phyloP scores from a whole-genome alignment of 139 green algal species.

The Chlamydomonas incerta region DNA sequence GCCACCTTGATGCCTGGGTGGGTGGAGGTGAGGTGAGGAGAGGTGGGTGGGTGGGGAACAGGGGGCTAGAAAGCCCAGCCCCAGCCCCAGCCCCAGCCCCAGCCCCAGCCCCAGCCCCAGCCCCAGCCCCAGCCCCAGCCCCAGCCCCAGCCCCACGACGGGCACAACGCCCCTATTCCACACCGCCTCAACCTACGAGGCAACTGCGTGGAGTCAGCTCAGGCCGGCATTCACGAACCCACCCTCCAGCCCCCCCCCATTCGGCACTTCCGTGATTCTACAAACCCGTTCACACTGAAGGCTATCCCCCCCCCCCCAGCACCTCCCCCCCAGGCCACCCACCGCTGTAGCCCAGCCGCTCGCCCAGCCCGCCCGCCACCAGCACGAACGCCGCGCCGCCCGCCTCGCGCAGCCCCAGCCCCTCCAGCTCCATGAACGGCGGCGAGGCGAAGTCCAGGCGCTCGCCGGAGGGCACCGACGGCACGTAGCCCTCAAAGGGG shows the following conservation, averaged over 20 bases:
- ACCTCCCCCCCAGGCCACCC: neutral
- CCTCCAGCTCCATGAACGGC: constrained; percentile 78
- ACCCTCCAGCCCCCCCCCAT: too few relatives aligned
- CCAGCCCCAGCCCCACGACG: too few relatives aligned
- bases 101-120: too few relatives aligned
- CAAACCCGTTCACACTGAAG: too few relatives aligned
- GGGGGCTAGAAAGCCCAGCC: too few relatives aligned
- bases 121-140: too few relatives aligned
- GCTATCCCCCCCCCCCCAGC: neutral
- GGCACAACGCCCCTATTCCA: too few relatives aligned
- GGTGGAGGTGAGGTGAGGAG: neutral
- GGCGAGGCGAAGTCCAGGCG: constrained; percentile 81
- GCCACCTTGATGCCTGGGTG: constrained; percentile 70
- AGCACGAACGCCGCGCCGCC: constrained; percentile 92
- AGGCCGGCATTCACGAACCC: too few relatives aligned
- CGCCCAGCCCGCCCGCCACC: constrained; percentile 96
- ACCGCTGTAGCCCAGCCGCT: constrained; percentile 93
- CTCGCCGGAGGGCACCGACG: constrained; percentile 87
- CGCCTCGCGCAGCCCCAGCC: constrained; percentile 62
- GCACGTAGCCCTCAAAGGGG: constrained; percentile 93
- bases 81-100: too few relatives aligned
- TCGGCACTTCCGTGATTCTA: too few relatives aligned
- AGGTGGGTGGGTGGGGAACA: neutral
- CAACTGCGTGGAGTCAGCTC: too few relatives aligned
- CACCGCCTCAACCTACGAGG: too few relatives aligned